phyloP scores from a whole-genome alignment of 75 land plant species.

The Picea glauca region DNA sequence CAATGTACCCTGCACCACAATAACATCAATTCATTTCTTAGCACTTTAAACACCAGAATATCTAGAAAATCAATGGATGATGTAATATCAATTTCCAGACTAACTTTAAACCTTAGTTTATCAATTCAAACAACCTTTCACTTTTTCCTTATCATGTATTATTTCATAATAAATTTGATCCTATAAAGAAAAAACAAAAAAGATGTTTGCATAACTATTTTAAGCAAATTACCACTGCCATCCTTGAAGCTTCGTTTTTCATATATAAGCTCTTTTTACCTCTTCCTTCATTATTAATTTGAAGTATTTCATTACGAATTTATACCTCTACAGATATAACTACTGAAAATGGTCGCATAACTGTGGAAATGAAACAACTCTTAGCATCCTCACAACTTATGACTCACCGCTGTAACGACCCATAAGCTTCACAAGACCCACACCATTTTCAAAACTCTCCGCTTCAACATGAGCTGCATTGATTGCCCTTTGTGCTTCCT shows the following conservation, averaged over 20 bases:
- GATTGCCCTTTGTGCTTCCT: conserved; percentile 84
- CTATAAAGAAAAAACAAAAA: not conserved
- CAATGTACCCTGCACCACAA: conserved; percentile 55
- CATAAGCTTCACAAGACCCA: conserved; percentile 80
- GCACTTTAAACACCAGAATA: not conserved
- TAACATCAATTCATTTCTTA: not conserved
- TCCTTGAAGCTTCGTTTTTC: too few species aligned
- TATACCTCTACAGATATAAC: not conserved
- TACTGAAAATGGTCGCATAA: not conserved
- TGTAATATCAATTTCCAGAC: not conserved
- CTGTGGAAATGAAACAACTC: not conserved
- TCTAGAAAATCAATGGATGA: not conserved
- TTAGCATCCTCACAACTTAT: not conserved
- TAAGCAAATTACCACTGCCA: not conserved
- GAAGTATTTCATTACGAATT: not conserved
- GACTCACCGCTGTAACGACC: conserved; percentile 77
- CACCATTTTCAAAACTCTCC: conserved; percentile 59
- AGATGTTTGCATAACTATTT: not conserved
- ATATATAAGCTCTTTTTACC: not conserved
- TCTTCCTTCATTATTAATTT: not conserved
- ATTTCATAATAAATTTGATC: not conserved
- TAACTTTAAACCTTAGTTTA: not conserved
- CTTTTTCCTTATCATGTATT: not conserved
- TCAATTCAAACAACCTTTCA: not conserved
- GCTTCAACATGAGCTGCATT: conserved; percentile 86